Percentiles rank a stretch among this genome's conserved stretches.
phyloP scores from a whole-genome alignment of 2,329 filamentous ascomycete genomes.

The Colletotrichum magnum region DNA sequence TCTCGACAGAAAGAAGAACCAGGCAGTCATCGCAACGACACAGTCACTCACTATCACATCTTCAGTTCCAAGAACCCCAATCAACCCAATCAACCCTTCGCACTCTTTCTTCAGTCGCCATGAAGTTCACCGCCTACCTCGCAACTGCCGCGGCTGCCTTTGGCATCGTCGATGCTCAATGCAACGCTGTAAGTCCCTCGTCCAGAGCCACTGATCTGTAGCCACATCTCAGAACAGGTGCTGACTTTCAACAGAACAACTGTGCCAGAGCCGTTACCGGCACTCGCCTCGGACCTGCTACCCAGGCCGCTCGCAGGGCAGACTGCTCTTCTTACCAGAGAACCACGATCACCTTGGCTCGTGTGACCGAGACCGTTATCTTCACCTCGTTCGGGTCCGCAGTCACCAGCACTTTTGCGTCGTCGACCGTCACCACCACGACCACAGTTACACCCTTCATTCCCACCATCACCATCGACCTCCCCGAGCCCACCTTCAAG shows the following conservation, averaged over 20 bases:
- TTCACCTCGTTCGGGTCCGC: slow-evolving; percentile 2
- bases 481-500: slow-evolving; percentile 13
- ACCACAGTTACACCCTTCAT: slow-evolving; percentile 12
- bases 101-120: slow-evolving; percentile 6
- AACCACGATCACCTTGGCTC: slow-evolving; percentile 6
- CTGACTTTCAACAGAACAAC: slow-evolving; percentile 10
- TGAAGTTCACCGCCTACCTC: slow-evolving; percentile 22
- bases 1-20: not conserved
- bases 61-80: not conserved
- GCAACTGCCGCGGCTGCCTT: slow-evolving; percentile 4
- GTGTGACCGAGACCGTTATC: slow-evolving; percentile 41
- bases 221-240: too few relatives aligned
- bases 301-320: not conserved
- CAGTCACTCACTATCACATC: slow-evolving; percentile 20
- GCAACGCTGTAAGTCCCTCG: slow-evolving; percentile 16
- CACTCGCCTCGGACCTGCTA: slow-evolving; percentile 12
- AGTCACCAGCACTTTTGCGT: slow-evolving; percentile 3
- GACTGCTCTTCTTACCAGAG: slow-evolving; percentile 26
- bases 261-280: slow-evolving; percentile 26
- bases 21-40: slow-evolving; percentile 4
- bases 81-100: slow-evolving; percentile 2
- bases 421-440: slow-evolving; percentile 13
- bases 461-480: not conserved
- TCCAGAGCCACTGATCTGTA: too few relatives aligned
- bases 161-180: slow-evolving; percentile 22